A percentile compares a stretch with the other conserved stretches of the same genome.
These are phyloP conservation scores for Entomortierella lignicola DNA, from an alignment of 192 early-diverging fungal genomes.

Conservation along the genomic window DNA sequence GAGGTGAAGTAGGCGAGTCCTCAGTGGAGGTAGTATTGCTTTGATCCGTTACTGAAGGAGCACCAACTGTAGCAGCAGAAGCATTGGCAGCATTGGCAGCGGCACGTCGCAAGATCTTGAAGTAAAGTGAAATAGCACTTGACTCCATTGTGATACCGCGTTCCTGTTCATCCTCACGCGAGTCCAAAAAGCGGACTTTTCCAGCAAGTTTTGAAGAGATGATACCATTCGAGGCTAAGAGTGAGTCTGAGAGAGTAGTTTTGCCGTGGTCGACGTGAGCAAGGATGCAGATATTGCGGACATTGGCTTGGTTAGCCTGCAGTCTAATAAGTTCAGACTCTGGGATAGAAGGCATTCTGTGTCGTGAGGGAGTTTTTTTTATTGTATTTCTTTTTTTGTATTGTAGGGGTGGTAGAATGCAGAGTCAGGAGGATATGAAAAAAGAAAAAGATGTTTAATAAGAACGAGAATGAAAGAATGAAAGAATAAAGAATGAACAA, in stretches of 20 bases:
- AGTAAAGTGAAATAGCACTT: slow-evolving; percentile 94
- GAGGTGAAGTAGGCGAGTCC: neutral
- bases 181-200: slow-evolving; percentile 95
- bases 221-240: slow-evolving; percentile 98
- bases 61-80: slow-evolving; percentile 1
- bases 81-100: neutral
- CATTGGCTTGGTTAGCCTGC: slow-evolving; percentile 74
- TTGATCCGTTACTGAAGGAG: slow-evolving; percentile 23
- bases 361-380: neutral
- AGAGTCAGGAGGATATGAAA: too few relatives aligned
- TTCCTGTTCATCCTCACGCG: slow-evolving; percentile 96
- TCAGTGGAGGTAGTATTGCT: slow-evolving; percentile 20
- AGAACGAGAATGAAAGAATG: neutral
- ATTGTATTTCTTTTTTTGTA: neutral
- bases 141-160: slow-evolving; percentile 99
- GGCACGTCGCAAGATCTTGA: slow-evolving; percentile 71
- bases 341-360: slow-evolving; percentile 67
- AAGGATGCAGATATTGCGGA: slow-evolving; percentile 97
- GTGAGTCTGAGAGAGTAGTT: slow-evolving; percentile 95
- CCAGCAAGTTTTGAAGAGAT: slow-evolving; percentile 96
- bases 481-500: too few relatives aligned
- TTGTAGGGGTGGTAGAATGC: too few relatives aligned
- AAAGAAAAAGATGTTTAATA: neutral
- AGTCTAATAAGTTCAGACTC: slow-evolving; percentile 73
- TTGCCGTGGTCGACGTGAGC: slow-evolving; percentile 99